These are phyloP conservation scores for Tolypocladium sp. DNA, from an alignment of 2,329 filamentous ascomycete species.

Conservation along the genomic window DNA sequence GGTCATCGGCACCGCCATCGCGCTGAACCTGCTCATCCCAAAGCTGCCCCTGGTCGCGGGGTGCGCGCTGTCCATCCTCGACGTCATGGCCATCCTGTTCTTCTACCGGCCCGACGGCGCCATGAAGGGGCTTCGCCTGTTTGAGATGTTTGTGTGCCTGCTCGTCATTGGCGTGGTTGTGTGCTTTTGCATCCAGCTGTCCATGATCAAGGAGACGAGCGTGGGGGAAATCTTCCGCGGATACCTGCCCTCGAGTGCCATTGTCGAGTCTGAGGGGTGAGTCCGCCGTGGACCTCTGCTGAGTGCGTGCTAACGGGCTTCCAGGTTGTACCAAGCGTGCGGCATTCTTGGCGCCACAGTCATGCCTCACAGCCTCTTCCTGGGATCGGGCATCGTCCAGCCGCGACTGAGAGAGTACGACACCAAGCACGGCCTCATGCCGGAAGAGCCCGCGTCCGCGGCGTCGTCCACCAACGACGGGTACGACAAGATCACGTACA, in stretches of 20 bases:
- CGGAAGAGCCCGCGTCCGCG: conserved; percentile 18
- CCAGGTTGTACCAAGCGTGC: conserved; percentile 55
- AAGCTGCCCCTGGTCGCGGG: conserved; percentile 57
- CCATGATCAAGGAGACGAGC: conserved; percentile 45
- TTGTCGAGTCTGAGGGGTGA: conserved; percentile 48
- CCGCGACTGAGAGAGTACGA: conserved; percentile 57
- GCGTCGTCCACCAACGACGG: conserved; percentile 9
- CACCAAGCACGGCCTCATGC: conserved; percentile 43
- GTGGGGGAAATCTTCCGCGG: conserved; percentile 54
- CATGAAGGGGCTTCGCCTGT: conserved; percentile 50
- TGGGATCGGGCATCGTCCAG: conserved; percentile 62
- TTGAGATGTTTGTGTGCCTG: conserved; percentile 54
- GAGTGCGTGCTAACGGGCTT: not conserved
- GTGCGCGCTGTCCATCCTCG: conserved; percentile 58
- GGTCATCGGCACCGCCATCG: conserved; percentile 64
- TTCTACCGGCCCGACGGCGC: conserved; percentile 54
- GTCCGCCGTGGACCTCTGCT: not conserved
- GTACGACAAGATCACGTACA: conserved; percentile 49
- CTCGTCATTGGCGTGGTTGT: conserved; percentile 60
- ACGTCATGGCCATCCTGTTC: conserved; percentile 58
- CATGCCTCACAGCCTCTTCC: conserved; percentile 61
- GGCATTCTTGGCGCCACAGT: conserved; percentile 71
- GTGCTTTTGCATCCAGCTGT: conserved; percentile 63
- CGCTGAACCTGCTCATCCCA: conserved; percentile 55
- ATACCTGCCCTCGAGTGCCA: conserved; percentile 51